Percentiles rank a stretch among this genome's conserved stretches.
phyloP scores from a whole-genome alignment of 2,329 filamentous ascomycete genomes.

The Ophiocordyceps sinensis region DNA sequence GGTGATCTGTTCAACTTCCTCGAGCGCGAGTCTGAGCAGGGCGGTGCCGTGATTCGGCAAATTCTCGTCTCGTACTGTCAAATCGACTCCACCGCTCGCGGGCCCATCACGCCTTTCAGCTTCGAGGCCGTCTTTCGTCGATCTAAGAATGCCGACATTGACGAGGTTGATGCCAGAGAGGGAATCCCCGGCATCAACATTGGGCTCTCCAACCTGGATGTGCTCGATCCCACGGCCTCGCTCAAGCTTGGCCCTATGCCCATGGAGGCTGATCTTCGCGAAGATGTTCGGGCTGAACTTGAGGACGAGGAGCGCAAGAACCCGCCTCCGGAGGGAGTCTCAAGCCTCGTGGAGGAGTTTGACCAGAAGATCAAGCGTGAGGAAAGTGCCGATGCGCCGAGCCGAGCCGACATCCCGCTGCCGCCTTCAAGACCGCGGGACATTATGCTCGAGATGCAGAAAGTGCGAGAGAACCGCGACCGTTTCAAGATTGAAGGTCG shows the following conservation, averaged over 20 bases:
- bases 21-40: slow-evolving; percentile 71
- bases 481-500: slow-evolving; percentile 76
- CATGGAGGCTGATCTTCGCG: slow-evolving; percentile 67
- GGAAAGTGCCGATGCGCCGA: slow-evolving; percentile 72
- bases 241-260: slow-evolving; percentile 71
- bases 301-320: slow-evolving; percentile 71
- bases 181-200: slow-evolving; percentile 50
- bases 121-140: slow-evolving; percentile 45
- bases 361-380: slow-evolving; percentile 81
- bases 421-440: slow-evolving; percentile 81
- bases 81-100: slow-evolving; percentile 42
- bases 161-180: slow-evolving; percentile 48
- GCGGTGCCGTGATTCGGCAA: slow-evolving; percentile 63
- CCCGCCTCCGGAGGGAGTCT: slow-evolving; percentile 54
- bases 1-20: slow-evolving; percentile 76
- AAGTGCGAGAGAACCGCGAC: slow-evolving; percentile 84
- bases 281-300: slow-evolving; percentile 76
- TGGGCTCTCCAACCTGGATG: slow-evolving; percentile 45
- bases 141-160: slow-evolving; percentile 45
- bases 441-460: slow-evolving; percentile 86
- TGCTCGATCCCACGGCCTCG: slow-evolving; percentile 38
- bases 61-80: slow-evolving; percentile 51
- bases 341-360: slow-evolving; percentile 73
- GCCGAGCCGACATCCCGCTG: slow-evolving; percentile 64
- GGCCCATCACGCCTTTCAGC: slow-evolving; percentile 49